Evolutionary conservation across 768 basidiomycete genomes (phyloP).

Genomic region (Leccinum rimulosum): DNA sequence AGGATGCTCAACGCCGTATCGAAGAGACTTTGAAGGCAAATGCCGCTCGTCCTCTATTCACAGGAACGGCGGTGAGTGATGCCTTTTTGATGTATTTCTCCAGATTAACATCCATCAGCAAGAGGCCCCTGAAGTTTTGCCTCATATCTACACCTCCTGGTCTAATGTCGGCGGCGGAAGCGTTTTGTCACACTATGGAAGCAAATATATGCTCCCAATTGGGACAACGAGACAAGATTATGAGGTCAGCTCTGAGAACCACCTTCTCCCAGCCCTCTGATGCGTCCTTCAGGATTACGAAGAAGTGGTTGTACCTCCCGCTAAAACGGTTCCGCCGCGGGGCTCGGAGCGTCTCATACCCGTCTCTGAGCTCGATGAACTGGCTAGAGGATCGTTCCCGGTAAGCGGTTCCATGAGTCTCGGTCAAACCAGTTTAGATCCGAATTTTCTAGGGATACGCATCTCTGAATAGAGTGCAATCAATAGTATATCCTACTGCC

Average conservation of each 20-base stretch:
- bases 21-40: constrained; percentile 59
- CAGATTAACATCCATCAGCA: constrained; percentile 37
- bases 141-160: constrained; percentile 85
- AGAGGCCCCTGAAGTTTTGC: constrained; percentile 60
- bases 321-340: constrained; percentile 72
- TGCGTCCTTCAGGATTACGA: constrained; percentile 65
- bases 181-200: constrained; percentile 65
- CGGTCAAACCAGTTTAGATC: neutral
- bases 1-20: constrained; percentile 60
- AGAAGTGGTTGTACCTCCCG: constrained; percentile 88
- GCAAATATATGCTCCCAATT: constrained; percentile 75
- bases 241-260: constrained; percentile 49
- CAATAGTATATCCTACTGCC: constrained; percentile 90
- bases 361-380: constrained; percentile 69
- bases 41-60: constrained; percentile 64
- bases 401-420: constrained; percentile 40
- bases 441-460: constrained; percentile 64
- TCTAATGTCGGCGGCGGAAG: constrained; percentile 56
- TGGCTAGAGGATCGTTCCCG: constrained; percentile 82
- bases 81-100: neutral
- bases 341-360: constrained; percentile 66
- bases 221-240: constrained; percentile 69
- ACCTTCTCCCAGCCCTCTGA: constrained; percentile 6
- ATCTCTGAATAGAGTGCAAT: constrained; percentile 90
- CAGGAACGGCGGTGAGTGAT: constrained; percentile 47